These are phyloP conservation scores for Euphrasia arctica DNA, from an alignment of 305 asterid genomes.

Conservation along the genomic window DNA sequence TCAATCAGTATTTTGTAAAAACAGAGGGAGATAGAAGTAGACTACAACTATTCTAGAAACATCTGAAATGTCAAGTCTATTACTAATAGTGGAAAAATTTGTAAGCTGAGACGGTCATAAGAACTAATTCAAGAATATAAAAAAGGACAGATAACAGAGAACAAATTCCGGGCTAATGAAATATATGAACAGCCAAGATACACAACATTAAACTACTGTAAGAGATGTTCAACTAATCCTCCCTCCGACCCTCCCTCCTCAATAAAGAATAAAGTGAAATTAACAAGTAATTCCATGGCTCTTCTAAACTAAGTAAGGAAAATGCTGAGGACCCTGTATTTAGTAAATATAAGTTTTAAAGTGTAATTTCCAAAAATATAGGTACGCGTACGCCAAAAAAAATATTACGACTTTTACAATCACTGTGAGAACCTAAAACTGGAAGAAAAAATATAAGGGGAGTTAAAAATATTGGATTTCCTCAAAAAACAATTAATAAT, in stretches of 20 bases:
- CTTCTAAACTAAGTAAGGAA: neutral
- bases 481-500: neutral
- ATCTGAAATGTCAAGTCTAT: neutral
- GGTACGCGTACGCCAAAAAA: neutral
- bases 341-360: neutral
- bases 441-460: neutral
- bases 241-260: neutral
- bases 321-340: neutral
- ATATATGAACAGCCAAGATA: too few species aligned
- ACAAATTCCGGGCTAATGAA: too few species aligned
- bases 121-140: too few species aligned
- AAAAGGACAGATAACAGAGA: too few species aligned
- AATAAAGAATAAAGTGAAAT: conserved; percentile 9
- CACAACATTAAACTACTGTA: conserved; percentile 4
- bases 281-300: conserved; percentile 1
- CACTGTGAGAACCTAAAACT: neutral
- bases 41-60: neutral
- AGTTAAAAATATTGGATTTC: neutral
- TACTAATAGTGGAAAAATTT: too few species aligned
- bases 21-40: neutral
- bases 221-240: conserved; percentile 6
- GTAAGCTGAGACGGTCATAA: too few species aligned
- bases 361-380: neutral
- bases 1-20: conserved; percentile 26
- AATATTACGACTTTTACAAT: conserved; percentile 44